Evolutionary conservation across 225 moss, liverwort and hornwort genomes (phyloP), one percentile per base, ranked within the genome.

Genomic region (Bryum argenteum): DNA sequence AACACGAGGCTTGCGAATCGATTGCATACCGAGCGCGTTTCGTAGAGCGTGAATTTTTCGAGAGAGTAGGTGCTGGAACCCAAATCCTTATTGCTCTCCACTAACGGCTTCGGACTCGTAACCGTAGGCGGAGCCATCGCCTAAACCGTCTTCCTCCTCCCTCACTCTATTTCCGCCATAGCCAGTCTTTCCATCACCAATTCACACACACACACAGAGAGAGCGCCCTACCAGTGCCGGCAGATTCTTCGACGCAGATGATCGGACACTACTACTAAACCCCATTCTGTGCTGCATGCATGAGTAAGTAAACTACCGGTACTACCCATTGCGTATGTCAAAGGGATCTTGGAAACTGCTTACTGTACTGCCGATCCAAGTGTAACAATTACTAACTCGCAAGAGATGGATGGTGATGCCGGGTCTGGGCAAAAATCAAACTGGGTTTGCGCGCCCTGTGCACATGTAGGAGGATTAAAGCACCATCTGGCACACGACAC

Each of bases 31-130:
- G 90, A 85, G 63, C 89, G 89, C 0, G 97, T 98, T 72, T 98
- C 97, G 26, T 98, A 98, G 15, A 98, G 72, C 10, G 78, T 81
- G 67, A 98, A 98, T 67, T 89, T 94, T 75, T 91, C 89, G 13
- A 92, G 90, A 37, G 79, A 81, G 73, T 94, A 94, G 15, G 67
- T 19, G 53, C 77, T 52, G 18, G 79, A 73, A n/a, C 77, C 77
- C 69, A 83, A 18, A 61, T 91, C 91, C 60, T 79, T 74, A 20
- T 91, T 79, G 78, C 84, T 87, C 58, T 80, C 86, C 16, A 86
- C 87, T 21, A 86, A 74, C 5, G 73, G 76, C 68, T 81, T 87
- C 11, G 87, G 87, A 48, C 84, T 79, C 0, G 79, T 84, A 58
- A 64, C 79, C 19, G 71, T 11, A 24, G 74, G 71, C 3, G 83